Base-by-base conservation (phyloP, 441 rosid species). In the Breynia disticha region DNA sequence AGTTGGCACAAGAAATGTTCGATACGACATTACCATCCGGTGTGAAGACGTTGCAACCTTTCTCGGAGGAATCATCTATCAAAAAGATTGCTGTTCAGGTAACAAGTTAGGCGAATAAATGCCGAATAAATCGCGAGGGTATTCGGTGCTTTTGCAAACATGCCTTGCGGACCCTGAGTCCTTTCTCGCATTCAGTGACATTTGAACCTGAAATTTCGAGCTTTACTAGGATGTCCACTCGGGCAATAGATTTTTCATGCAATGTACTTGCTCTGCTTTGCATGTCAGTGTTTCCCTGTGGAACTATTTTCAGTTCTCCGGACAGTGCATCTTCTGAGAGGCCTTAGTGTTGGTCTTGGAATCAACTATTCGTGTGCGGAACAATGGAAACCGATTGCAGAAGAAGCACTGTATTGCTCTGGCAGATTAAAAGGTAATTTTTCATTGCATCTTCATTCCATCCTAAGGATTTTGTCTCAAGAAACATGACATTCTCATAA, bases 341-440 rank as follows among this genome's bases (percentile, higher is more conserved):
- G 98, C 49, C 90, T 90, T 19, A 87, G 96, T 21, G 96, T 87
- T 28, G 98, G 98, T 48, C 79, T 90, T 17, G 95, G 93, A 60
- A 60, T 90, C 59, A 87, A 85, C 72, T 90, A 75, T 67, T 87
- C 93, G 0, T 83, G 95, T 38, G 88, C 93, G 11, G 79, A 90
- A 64, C 88, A 85, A 45, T 90, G 98, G 98, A 81, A 83, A 64
- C 74, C 90, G 28, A 74, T 90, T 51, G 98, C 98, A 16, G 89
- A 81, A 75, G 93, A 87, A 65, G 93, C 93, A 64, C 67, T 90
- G 57, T 66, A 62, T 67, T 68, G 21, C 52, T 86, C 95, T 42
- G 84, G 90, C 59, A 87, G 96, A 80, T 62, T 83, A 62, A 79
- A 63, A 73, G 90, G 98, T 82, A 18, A 11, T 14, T 38, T 48